Conservation (phyloP, 129 eudicot species). For the Kitagawia praeruptora region DNA sequence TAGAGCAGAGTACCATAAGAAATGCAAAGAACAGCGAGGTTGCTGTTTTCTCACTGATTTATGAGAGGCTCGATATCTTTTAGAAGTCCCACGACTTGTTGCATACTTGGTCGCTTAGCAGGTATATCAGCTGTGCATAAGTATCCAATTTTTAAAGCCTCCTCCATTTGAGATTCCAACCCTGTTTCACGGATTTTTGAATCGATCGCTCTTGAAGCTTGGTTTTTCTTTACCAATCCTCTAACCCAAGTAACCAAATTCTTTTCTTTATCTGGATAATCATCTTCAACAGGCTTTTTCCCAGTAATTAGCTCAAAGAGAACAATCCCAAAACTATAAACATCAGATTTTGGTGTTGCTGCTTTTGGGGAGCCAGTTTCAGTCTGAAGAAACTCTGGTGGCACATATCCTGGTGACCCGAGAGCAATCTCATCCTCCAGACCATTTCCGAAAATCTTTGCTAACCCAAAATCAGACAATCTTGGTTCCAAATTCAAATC, state of each 20-base stretch:
- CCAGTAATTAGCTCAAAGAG: conserved; percentile 70
- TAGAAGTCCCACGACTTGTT: conserved; percentile 76
- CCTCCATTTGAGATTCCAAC: conserved; percentile 48
- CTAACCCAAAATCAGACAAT: conserved; percentile 66
- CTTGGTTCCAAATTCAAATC: conserved; percentile 71
- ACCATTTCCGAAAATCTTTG: conserved; percentile 68
- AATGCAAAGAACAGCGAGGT: conserved; percentile 11
- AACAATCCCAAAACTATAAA: conserved; percentile 69
- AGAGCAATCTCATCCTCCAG: conserved; percentile 33
- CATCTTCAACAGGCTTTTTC: conserved; percentile 53
- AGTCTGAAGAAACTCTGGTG: conserved; percentile 43
- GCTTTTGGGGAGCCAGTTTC: conserved; percentile 32
- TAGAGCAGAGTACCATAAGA: neutral
- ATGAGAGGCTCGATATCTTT: conserved; percentile 66
- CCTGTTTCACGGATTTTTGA: conserved; percentile 63
- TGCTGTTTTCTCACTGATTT: conserved; percentile 18
- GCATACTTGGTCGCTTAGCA: conserved; percentile 73
- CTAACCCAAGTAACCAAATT: conserved; percentile 67
- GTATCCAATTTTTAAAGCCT: conserved; percentile 75
- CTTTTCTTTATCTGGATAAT: conserved; percentile 48
- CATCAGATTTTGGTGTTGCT: conserved; percentile 59
- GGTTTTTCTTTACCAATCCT: conserved; percentile 53
- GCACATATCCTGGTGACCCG: conserved; percentile 55
- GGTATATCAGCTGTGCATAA: conserved; percentile 79
- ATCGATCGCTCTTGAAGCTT: conserved; percentile 44